phyloP scores from a whole-genome alignment of 108 stramenopile genomes.

The Skeletonema menzelii region DNA sequence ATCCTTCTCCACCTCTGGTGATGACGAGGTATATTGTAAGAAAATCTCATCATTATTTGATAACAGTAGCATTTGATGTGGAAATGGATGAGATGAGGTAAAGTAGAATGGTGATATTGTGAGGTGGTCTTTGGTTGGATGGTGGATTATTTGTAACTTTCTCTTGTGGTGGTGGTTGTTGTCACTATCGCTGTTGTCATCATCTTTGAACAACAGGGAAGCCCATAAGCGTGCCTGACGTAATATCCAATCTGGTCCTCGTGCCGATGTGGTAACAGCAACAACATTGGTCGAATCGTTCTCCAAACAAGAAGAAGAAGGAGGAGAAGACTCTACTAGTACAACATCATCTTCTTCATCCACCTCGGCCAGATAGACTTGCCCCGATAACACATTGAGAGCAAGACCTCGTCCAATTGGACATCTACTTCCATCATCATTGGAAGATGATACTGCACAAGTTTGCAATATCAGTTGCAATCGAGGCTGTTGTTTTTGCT shows the following conservation, averaged over 20 bases:
- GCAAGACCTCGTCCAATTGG: conserved; percentile 81
- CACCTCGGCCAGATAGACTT: conserved; percentile 63
- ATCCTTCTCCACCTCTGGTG: conserved; percentile 71
- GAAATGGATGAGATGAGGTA: conserved; percentile 32
- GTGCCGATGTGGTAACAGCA: background rate
- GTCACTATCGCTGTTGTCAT: background rate
- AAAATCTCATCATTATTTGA: conserved; percentile 65
- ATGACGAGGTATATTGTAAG: conserved; percentile 66
- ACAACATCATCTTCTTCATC: background rate
- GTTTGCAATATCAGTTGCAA: conserved; percentile 69
- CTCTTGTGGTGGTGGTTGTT: conserved; percentile 1
- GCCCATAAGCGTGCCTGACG: conserved; percentile 70
- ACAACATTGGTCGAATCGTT: background rate
- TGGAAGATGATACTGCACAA: conserved; percentile 59
- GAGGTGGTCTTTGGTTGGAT: conserved; percentile 28
- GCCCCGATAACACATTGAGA: conserved; percentile 52
- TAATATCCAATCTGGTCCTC: conserved; percentile 57
- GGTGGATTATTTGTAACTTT: conserved; percentile 49
- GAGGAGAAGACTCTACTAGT: background rate
- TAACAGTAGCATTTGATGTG: conserved; percentile 53
- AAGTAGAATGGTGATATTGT: conserved; percentile 59
- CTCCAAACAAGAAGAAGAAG: background rate
- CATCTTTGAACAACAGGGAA: background rate
- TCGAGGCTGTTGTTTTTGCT: background rate
- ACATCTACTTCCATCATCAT: conserved; percentile 51